Percentiles rank a stretch among this genome's conserved stretches.
Evolutionary conservation across 352 stramenopile genomes (phyloP).

Genomic region (Pythium diclinum): DNA sequence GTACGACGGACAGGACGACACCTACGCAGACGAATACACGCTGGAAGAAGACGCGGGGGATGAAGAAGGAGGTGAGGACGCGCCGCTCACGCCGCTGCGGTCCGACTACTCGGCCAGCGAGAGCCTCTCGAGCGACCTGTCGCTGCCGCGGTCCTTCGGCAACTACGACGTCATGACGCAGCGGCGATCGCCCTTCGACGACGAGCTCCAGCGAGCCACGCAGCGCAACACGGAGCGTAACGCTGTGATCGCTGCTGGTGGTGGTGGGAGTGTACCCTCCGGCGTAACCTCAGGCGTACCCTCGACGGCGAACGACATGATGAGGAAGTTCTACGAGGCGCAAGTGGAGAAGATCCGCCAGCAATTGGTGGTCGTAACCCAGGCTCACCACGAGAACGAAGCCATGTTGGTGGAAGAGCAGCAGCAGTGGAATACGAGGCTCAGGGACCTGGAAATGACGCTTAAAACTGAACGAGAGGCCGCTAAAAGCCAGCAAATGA

Average conservation of each 20-base stretch:
- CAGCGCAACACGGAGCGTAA: conserved; percentile 20
- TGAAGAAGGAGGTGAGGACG: conserved; percentile 22
- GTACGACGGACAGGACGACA: neutral
- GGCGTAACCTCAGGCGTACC: conserved; percentile 1
- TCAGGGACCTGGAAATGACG: conserved; percentile 26
- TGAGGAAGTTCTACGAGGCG: conserved; percentile 82
- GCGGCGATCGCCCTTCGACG: conserved; percentile 46
- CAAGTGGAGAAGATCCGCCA: conserved; percentile 73
- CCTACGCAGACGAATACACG: conserved; percentile 10
- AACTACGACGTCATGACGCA: conserved; percentile 39
- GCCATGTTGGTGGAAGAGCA: conserved; percentile 47
- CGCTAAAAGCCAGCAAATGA: conserved; percentile 4
- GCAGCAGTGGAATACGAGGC: conserved; percentile 24
- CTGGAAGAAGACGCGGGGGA: conserved; percentile 27
- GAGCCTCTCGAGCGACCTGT: conserved; percentile 69
- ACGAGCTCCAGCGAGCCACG: conserved; percentile 37
- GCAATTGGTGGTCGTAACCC: conserved; percentile 46
- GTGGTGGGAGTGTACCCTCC: neutral
- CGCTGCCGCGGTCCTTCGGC: conserved; percentile 63
- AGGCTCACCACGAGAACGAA: conserved; percentile 50
- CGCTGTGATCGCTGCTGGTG: neutral
- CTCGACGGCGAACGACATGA: conserved; percentile 31
- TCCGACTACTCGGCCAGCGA: conserved; percentile 58
- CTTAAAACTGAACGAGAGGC: conserved; percentile 1
- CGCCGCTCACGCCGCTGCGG: conserved; percentile 30